phyloP scores from a whole-genome alignment of 1,139 yeast genomes.

The Trichomonascaceae sp. region DNA sequence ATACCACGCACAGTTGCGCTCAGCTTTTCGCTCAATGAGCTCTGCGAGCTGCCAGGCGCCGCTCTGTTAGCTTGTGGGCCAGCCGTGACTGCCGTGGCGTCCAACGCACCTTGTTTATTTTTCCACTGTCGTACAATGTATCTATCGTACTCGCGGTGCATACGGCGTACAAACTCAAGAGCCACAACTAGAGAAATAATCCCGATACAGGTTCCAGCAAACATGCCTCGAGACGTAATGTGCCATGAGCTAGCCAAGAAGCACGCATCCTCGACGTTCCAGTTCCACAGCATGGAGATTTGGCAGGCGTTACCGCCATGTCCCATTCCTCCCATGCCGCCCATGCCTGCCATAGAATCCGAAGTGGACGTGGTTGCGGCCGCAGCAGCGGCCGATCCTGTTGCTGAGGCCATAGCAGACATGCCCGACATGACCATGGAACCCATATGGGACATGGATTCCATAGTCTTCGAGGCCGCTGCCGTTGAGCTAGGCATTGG shows the following conservation, averaged over 20 bases:
- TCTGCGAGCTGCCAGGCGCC: neutral
- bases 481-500: neutral
- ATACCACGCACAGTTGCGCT: neutral
- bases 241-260: constrained; percentile 57
- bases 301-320: constrained; percentile 17
- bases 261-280: constrained; percentile 50
- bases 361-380: constrained; percentile 1
- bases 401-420: neutral
- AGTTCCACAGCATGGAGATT: constrained; percentile 39
- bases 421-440: neutral
- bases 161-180: constrained; percentile 44
- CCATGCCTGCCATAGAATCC: constrained; percentile 3
- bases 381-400: neutral
- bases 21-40: neutral
- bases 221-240: constrained; percentile 41
- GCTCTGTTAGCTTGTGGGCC: constrained; percentile 1
- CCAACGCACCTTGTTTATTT: constrained; percentile 2
- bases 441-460: too few relatives aligned
- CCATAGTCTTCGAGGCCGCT: neutral
- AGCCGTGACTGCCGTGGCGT: neutral
- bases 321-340: constrained; percentile 10
- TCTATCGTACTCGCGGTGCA: constrained; percentile 42
- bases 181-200: constrained; percentile 44
- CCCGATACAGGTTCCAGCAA: constrained; percentile 63
- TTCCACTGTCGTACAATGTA: constrained; percentile 24